phyloP scores from a whole-genome alignment of 1,284 basidiomycete genomes.

The Uromyces viciae-fabae region DNA sequence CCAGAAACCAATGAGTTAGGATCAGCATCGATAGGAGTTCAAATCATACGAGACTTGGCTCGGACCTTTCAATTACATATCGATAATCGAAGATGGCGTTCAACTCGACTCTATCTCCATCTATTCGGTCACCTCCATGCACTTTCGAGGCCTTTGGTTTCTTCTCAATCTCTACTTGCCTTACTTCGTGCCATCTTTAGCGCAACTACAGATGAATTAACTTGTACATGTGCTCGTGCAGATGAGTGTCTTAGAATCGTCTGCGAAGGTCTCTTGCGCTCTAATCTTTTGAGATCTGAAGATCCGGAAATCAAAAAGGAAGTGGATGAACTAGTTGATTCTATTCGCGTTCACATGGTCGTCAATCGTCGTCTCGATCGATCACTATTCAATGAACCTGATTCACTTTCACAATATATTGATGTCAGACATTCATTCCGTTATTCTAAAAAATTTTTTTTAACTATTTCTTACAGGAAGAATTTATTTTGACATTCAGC shows the following conservation, averaged over 20 bases:
- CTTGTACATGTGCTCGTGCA: slow-evolving; percentile 49
- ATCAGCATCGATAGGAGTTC: slow-evolving; percentile 61
- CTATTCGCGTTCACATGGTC: slow-evolving; percentile 33
- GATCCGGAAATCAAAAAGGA: slow-evolving; percentile 29
- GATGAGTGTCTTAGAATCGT: slow-evolving; percentile 52
- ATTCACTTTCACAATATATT: slow-evolving; percentile 34
- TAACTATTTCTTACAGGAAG: background rate
- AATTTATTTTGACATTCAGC: background rate
- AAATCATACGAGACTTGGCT: slow-evolving; percentile 80
- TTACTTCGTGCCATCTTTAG: slow-evolving; percentile 50
- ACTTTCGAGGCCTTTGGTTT: slow-evolving; percentile 46
- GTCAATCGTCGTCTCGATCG: slow-evolving; percentile 39
- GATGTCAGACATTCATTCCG: slow-evolving; percentile 23
- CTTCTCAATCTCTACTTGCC: slow-evolving; percentile 32
- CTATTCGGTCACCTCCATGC: slow-evolving; percentile 79
- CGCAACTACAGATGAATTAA: slow-evolving; percentile 48
- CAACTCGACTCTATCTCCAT: slow-evolving; percentile 77
- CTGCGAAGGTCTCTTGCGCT: slow-evolving; percentile 49
- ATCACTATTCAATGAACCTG: slow-evolving; percentile 32
- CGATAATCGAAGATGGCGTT: slow-evolving; percentile 81
- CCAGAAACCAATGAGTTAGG: slow-evolving; percentile 44
- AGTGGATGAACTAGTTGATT: slow-evolving; percentile 30
- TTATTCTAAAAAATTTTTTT: no score
- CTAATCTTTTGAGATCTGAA: slow-evolving; percentile 37
- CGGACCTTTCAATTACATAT: slow-evolving; percentile 78